Conservation (phyloP, 352 stramenopile genomes). For the Pythium volutum region DNA sequence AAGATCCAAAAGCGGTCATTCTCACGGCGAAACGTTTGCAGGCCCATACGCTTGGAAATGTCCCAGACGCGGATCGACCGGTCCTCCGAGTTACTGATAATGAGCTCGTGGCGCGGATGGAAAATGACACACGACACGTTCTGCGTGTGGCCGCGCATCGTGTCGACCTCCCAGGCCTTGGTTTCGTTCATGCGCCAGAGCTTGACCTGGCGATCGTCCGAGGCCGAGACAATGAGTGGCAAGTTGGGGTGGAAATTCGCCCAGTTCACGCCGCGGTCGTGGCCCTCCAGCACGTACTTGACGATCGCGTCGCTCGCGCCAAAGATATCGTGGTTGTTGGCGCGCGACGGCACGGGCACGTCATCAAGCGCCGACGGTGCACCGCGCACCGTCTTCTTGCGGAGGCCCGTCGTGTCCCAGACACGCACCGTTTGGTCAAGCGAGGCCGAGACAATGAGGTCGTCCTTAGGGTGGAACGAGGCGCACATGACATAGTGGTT, state of each 20-base stretch:
- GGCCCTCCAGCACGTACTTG: conserved; percentile 99
- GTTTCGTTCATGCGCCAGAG: conserved; percentile 99
- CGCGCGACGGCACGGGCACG: conserved; percentile 44
- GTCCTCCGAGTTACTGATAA: conserved; percentile 99
- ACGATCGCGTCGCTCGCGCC: conserved; percentile 98
- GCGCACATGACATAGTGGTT: conserved; percentile 99
- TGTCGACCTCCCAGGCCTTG: conserved; percentile 99
- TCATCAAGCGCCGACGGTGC: conserved; percentile 80
- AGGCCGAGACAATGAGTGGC: conserved; percentile 97
- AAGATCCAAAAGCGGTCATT: conserved; percentile 99
- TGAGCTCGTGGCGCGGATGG: conserved; percentile 98
- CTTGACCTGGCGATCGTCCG: conserved; percentile 99
- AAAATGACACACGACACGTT: conserved; percentile 99
- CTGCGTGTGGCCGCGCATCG: conserved; percentile 99
- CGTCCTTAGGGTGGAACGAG: conserved; percentile 99
- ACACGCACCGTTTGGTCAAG: conserved; percentile 98
- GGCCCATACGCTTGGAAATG: conserved; percentile 97
- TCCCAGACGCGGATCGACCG: conserved; percentile 99
- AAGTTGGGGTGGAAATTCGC: conserved; percentile 98
- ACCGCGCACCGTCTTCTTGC: conserved; percentile 97
- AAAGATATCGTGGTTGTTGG: conserved; percentile 95
- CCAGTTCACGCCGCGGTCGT: conserved; percentile 99
- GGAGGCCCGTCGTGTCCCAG: conserved; percentile 98
- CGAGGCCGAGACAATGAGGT: conserved; percentile 98
- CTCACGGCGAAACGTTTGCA: conserved; percentile 98